A percentile compares a stretch with the other conserved stretches of the same genome.
These are phyloP conservation scores for Malassezia equina DNA, from an alignment of 1,284 basidiomycete genomes.

Conservation along the genomic window DNA sequence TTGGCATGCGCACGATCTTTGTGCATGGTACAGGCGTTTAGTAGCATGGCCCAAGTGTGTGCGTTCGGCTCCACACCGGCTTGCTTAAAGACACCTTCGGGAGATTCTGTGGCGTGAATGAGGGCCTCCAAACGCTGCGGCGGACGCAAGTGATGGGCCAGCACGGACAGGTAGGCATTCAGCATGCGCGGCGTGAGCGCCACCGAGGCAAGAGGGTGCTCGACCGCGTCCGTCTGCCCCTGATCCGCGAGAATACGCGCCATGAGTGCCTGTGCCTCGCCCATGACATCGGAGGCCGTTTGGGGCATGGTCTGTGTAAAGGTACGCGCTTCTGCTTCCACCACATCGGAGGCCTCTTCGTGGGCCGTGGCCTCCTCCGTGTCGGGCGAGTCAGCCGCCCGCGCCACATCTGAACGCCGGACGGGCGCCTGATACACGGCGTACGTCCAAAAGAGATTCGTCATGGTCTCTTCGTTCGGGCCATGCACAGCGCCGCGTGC, in stretches of 20 bases:
- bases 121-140: slow-evolving; percentile 50
- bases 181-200: slow-evolving; percentile 58
- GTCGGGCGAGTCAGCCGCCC: neutral
- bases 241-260: slow-evolving; percentile 58
- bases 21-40: slow-evolving; percentile 18
- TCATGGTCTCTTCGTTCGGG: slow-evolving; percentile 66
- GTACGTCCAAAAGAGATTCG: slow-evolving; percentile 78
- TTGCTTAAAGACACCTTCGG: slow-evolving; percentile 20
- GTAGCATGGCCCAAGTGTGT: slow-evolving; percentile 22
- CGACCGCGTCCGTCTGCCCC: slow-evolving; percentile 15
- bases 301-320: slow-evolving; percentile 56
- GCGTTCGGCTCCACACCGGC: slow-evolving; percentile 26
- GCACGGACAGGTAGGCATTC: slow-evolving; percentile 72
- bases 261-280: slow-evolving; percentile 64
- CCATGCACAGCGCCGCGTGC: neutral
- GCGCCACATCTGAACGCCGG: neutral
- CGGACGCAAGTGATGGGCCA: slow-evolving; percentile 51
- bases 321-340: slow-evolving; percentile 48
- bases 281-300: slow-evolving; percentile 61
- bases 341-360: neutral
- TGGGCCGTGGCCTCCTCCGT: neutral
- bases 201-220: slow-evolving; percentile 57
- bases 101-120: slow-evolving; percentile 7
- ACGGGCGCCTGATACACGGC: slow-evolving; percentile 60
- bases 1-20: neutral